These are phyloP conservation scores for Crataegus laevigata DNA, from an alignment of 306 rosid species.

Conservation along the genomic window DNA sequence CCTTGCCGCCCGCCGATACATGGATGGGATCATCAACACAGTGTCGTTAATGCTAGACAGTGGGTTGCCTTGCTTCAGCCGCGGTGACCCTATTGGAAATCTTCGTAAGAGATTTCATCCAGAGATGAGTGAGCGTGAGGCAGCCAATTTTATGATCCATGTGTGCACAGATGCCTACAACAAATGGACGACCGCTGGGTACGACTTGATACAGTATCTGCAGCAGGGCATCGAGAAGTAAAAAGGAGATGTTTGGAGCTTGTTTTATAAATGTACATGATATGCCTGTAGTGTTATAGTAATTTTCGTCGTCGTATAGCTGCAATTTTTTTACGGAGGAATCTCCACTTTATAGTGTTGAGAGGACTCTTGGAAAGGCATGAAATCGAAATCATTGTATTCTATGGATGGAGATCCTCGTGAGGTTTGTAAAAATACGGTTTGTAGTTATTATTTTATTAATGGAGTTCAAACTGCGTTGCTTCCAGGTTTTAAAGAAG, in stretches of 20 bases:
- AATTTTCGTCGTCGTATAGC: constrained; percentile 16
- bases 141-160: constrained; percentile 91
- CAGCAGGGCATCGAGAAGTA: constrained; percentile 99
- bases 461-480: not conserved
- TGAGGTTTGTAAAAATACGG: constrained; percentile 29
- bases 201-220: constrained; percentile 90
- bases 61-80: constrained; percentile 94
- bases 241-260: constrained; percentile 11
- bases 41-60: constrained; percentile 89
- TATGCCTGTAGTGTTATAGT: constrained; percentile 31
- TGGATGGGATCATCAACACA: constrained; percentile 79
- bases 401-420: constrained; percentile 19
- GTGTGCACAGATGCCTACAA: constrained; percentile 96
- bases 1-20: constrained; percentile 80
- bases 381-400: constrained; percentile 15
- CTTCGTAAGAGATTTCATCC: constrained; percentile 97
- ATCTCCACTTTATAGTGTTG: constrained; percentile 11
- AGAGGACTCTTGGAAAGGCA: constrained; percentile 19
- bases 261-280: constrained; percentile 46
- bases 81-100: constrained; percentile 96
- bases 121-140: constrained; percentile 93
- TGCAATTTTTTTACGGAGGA: constrained; percentile 21
- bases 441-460: constrained; percentile 5
- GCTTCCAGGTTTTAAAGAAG: not conserved
- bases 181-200: constrained; percentile 99